Evolutionary conservation across 257 asterid species (phyloP).

Genomic region (Scutellaria galericulata): DNA sequence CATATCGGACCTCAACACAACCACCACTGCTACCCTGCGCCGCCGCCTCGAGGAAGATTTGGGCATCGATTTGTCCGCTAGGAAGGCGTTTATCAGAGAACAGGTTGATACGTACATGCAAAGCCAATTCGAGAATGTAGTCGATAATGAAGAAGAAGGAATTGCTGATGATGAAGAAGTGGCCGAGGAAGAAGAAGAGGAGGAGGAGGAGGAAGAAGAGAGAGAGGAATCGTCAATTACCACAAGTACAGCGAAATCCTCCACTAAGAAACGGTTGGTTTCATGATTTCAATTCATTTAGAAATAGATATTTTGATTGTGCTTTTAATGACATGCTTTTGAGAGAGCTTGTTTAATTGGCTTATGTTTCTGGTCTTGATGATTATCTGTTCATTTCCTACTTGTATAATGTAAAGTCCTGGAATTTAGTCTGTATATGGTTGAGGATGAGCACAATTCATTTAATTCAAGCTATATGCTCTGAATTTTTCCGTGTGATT

Average conservation of each 20-base stretch:
- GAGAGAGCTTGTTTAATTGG: constrained; percentile 9
- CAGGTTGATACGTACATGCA: constrained; percentile 80
- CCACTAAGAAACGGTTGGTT: constrained; percentile 56
- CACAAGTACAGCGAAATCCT: constrained; percentile 33
- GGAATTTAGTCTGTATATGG: constrained; percentile 2
- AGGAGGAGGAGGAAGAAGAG: constrained; percentile 12
- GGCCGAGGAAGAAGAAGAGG: constrained; percentile 36
- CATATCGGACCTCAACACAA: constrained; percentile 80
- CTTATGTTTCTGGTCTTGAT: constrained; percentile 7
- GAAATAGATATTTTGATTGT: not conserved
- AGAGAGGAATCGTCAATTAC: constrained; percentile 31
- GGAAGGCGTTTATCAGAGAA: constrained; percentile 70
- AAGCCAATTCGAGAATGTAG: constrained; percentile 43
- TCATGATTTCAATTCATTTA: not conserved
- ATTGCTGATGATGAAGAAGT: constrained; percentile 34
- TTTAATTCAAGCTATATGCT: constrained; percentile 6
- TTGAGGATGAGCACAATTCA: constrained; percentile 8
- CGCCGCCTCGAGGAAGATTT: constrained; percentile 85
- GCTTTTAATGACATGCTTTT: constrained; percentile 5
- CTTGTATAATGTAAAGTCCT: not conserved
- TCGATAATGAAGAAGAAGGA: constrained; percentile 41
- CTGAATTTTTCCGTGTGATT: not conserved
- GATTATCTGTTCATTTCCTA: constrained; percentile 8
- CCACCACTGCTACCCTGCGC: constrained; percentile 71
- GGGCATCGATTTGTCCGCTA: constrained; percentile 79